phyloP scores from a whole-genome alignment of 345 rosid genomes.

The Salix purpurea region DNA sequence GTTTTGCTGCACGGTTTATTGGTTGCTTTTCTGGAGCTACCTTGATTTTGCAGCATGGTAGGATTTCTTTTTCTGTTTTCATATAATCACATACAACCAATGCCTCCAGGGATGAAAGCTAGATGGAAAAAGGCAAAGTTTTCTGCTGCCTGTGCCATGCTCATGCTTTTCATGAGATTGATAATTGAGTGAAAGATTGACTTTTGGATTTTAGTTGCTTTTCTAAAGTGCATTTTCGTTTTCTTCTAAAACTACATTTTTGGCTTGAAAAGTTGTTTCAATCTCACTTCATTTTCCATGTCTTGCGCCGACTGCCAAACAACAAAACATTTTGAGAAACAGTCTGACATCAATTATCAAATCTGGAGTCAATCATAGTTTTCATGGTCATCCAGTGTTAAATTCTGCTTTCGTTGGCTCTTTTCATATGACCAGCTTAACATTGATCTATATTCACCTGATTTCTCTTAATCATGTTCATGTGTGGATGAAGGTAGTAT shows the following conservation, averaged over 20 bases:
- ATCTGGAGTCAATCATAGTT: neutral
- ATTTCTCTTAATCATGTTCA: neutral
- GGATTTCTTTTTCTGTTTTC: neutral
- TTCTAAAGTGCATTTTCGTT: neutral
- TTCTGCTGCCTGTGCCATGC: neutral
- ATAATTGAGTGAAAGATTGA: neutral
- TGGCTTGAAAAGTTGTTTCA: neutral
- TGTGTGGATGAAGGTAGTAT: neutral
- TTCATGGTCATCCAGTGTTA: neutral
- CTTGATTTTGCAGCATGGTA: neutral
- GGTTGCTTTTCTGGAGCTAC: neutral
- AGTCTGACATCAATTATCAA: neutral
- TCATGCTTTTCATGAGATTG: neutral
- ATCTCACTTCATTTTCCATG: neutral
- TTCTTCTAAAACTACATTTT: neutral
- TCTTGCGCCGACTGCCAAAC: neutral
- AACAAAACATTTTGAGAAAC: neutral
- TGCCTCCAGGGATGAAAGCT: neutral
- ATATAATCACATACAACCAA: neutral
- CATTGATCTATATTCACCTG: neutral
- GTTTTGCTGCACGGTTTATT: neutral
- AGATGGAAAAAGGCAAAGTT: too few relatives aligned
- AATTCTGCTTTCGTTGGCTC: neutral
- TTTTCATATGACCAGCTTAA: neutral
- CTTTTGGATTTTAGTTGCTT: neutral